Evolutionary conservation across 2,329 filamentous ascomycete genomes (phyloP), one percentile per base, ranked within the genome.

Genomic region (Orbilia quercus): DNA sequence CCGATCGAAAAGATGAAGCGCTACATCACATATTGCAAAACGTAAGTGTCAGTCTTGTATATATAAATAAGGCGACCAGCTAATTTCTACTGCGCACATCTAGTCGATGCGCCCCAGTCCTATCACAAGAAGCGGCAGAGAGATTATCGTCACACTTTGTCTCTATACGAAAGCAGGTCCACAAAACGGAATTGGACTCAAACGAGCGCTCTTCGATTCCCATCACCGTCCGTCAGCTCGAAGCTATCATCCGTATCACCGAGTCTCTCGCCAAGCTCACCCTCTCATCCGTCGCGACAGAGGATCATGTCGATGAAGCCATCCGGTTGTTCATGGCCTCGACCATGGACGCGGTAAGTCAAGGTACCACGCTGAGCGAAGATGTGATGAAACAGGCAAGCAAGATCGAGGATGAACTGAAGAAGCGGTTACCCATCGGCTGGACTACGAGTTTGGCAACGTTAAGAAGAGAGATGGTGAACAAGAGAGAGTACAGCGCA

Each of bases 91-190:
- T 48, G 7, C 22, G 22, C 7, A 16, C 14, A 45, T 23, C 31
- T 77, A 94, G 91, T 71, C 92, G 92, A 75, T 98, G 94, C 79
- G 95, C 95, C 0, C 95, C 95, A 18, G 90, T 93, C 44, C 88
- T 99, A 25, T 96, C 91, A 25, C 86, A 90, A 16, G 91, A 96
- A 82, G 95, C 95, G 0, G 91, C 94, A 0, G 95, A 98, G 82
- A 97, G 97, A 82, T 88, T 99, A 12, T 96, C 92, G 0, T 96
- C 92, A 1, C 94, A 99, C 82, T 99, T 99, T 78, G 95, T 99
- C 74, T 93, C 91, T 75, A 98, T 99, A 80, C 89, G 95, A 69
- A 89, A 91, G 75, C 94, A 98, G 82, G 92, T 99, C 5, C 94
- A 96, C 80, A 90, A 91, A 22, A 89, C 91, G 0, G 95, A 99